phyloP scores from a whole-genome alignment of 2,329 filamentous ascomycete genomes.

The Botrytis medusae region DNA sequence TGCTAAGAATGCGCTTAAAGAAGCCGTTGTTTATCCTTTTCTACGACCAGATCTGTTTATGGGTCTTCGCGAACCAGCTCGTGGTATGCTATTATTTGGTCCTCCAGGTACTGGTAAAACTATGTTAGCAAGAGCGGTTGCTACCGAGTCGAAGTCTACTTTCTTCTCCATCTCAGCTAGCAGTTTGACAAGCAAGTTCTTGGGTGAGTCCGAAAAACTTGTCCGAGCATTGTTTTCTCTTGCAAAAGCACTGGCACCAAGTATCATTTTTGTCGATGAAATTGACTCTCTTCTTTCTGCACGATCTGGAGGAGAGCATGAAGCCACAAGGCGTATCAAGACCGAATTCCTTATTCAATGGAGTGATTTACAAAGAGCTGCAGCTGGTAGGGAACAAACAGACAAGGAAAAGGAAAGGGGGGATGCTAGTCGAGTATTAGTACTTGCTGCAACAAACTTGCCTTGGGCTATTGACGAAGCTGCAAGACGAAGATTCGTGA shows the following conservation, averaged over 20 bases:
- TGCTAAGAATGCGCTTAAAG: slow-evolving; percentile 88
- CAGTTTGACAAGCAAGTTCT: slow-evolving; percentile 90
- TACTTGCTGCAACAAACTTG: slow-evolving; percentile 91
- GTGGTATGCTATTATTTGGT: slow-evolving; percentile 94
- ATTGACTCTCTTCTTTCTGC: slow-evolving; percentile 92
- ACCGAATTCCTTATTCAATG: slow-evolving; percentile 98
- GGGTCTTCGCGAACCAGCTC: slow-evolving; percentile 87
- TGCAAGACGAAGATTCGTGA: slow-evolving; percentile 83
- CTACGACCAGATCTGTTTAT: slow-evolving; percentile 93
- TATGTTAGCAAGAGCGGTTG: slow-evolving; percentile 92
- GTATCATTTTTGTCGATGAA: slow-evolving; percentile 98
- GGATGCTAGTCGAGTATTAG: slow-evolving; percentile 84
- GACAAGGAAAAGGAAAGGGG: slow-evolving; percentile 68
- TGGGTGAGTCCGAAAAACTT: slow-evolving; percentile 95
- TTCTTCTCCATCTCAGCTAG: slow-evolving; percentile 98
- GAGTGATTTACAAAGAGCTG: slow-evolving; percentile 89
- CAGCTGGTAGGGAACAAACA: slow-evolving; percentile 74
- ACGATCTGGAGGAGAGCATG: slow-evolving; percentile 82
- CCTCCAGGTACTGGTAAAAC: slow-evolving; percentile 98
- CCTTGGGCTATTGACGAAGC: slow-evolving; percentile 99
- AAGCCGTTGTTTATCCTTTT: slow-evolving; percentile 96
- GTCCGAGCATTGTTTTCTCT: slow-evolving; percentile 87
- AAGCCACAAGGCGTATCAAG: slow-evolving; percentile 91
- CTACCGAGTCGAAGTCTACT: slow-evolving; percentile 89
- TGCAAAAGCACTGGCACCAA: slow-evolving; percentile 86